phyloP scores from a whole-genome alignment of 257 asterid genomes.

The Nicotiana paniculata region DNA sequence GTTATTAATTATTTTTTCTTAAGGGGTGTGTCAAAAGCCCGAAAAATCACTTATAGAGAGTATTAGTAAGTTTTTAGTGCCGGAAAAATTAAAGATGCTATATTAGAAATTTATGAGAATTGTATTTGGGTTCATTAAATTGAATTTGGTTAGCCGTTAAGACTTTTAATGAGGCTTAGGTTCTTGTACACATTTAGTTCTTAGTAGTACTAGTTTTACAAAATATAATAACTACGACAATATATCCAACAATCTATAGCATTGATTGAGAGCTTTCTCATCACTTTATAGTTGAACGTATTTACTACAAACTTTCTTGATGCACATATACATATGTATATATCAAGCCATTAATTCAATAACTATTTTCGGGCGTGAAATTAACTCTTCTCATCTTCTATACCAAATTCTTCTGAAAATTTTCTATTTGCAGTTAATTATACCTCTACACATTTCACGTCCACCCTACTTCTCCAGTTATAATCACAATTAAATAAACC shows the following conservation, averaged over 20 bases:
- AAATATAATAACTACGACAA: background rate
- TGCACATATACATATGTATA: background rate
- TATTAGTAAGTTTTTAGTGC: too few relatives aligned
- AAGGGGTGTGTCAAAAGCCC: too few relatives aligned
- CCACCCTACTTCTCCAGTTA: background rate
- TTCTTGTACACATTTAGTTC: background rate
- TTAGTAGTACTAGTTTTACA: background rate
- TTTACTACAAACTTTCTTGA: conserved; percentile 3
- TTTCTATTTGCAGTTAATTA: background rate
- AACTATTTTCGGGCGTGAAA: background rate
- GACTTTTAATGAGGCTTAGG: background rate
- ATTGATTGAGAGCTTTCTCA: conserved; percentile 3
- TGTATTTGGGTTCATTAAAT: background rate
- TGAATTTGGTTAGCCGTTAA: background rate
- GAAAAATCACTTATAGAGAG: too few relatives aligned
- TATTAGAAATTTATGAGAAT: background rate
- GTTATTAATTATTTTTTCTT: too few relatives aligned
- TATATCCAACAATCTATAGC: background rate
- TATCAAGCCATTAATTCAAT: background rate
- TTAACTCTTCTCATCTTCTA: background rate
- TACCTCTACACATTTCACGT: background rate
- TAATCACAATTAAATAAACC: background rate
- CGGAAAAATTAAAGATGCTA: too few relatives aligned
- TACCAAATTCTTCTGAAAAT: conserved; percentile 1
- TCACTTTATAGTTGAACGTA: background rate